phyloP scores from a whole-genome alignment of 805 yeast genomes.

The Kodamaea kakaduensis region DNA sequence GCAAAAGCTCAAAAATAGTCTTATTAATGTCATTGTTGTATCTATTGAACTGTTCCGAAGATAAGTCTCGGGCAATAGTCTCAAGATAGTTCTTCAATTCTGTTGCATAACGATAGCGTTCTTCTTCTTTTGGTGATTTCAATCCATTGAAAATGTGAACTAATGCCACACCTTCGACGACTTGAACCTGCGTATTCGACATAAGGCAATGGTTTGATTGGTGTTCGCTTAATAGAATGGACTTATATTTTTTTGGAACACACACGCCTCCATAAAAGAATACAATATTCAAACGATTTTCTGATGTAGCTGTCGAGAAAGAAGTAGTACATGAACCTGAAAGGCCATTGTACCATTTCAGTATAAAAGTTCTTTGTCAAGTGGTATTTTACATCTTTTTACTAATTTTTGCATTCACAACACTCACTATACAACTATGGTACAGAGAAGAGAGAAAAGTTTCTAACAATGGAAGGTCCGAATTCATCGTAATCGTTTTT shows the following conservation, averaged over 20 bases:
- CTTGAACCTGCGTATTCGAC: conserved; percentile 28
- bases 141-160: conserved; percentile 52
- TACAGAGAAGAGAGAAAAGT: conserved; percentile 90
- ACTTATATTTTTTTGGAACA: no score
- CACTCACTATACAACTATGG: conserved; percentile 53
- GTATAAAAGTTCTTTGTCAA: no score
- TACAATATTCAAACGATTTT: no score
- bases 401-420: no score
- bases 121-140: conserved; percentile 39
- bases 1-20: conserved; percentile 78
- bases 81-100: conserved; percentile 69
- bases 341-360: no score
- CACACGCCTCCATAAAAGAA: no score
- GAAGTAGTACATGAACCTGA: no score
- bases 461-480: conserved; percentile 97
- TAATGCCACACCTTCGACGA: conserved; percentile 48
- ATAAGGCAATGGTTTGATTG: conserved; percentile 1
- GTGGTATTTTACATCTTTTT: no score
- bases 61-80: conserved; percentile 72
- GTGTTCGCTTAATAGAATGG: no score
- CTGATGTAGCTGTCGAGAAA: no score
- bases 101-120: conserved; percentile 54
- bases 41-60: conserved; percentile 75
- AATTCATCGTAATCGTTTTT: conserved; percentile 96
- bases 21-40: conserved; percentile 84